A percentile compares a stretch with the other conserved stretches of the same genome.
Evolutionary conservation across 2,329 filamentous ascomycete species (phyloP).

Genomic region (Colletotrichum noveboracense): DNA sequence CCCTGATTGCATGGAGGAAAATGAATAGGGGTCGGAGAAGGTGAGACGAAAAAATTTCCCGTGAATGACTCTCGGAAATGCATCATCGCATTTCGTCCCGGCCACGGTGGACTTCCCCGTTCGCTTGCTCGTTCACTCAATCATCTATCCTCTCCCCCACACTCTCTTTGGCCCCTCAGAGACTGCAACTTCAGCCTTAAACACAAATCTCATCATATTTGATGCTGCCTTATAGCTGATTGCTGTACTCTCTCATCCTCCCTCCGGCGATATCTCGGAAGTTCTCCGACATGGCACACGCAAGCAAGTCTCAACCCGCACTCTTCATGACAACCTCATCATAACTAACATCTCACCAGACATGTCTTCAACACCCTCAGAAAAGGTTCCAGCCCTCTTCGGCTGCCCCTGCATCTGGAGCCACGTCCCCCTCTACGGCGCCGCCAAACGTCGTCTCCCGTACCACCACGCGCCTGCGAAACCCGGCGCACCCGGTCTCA

Average conservation of each 20-base stretch:
- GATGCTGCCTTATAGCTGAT: not conserved
- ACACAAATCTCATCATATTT: not conserved
- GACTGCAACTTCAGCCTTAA: not conserved
- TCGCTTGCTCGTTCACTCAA: not conserved
- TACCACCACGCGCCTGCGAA: not conserved
- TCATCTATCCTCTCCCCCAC: not conserved
- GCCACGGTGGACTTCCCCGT: not conserved
- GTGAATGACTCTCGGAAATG: conserved; percentile 8
- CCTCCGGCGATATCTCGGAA: not conserved
- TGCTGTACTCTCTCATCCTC: not conserved
- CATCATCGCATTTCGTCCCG: not conserved
- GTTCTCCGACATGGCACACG: not conserved
- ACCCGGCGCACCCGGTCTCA: not conserved
- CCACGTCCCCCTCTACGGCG: conserved; percentile 19
- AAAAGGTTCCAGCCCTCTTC: conserved; percentile 10
- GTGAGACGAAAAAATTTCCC: conserved; percentile 9
- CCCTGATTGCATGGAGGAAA: not conserved
- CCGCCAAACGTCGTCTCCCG: not conserved
- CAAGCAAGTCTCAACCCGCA: not conserved
- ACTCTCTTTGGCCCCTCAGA: not conserved
- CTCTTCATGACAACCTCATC: not conserved
- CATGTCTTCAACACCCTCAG: not conserved
- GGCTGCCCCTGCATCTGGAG: conserved; percentile 18
- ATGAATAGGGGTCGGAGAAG: conserved; percentile 4
- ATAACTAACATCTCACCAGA: not conserved